These are phyloP conservation scores for Neoboletus subvelutipes DNA, from an alignment of 768 basidiomycete genomes.

Conservation along the genomic window DNA sequence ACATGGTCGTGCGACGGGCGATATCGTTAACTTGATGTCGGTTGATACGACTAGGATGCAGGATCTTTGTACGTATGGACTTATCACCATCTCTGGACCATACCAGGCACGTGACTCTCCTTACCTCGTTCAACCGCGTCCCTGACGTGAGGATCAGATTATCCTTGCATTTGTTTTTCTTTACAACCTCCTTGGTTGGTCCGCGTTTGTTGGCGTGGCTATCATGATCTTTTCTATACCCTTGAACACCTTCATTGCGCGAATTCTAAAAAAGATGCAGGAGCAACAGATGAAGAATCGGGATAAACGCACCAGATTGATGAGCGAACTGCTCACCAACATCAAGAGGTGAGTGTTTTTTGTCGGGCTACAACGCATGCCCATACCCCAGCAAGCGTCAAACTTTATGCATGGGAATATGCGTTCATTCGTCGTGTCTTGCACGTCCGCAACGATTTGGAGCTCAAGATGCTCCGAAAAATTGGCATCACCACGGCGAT, in stretches of 20 bases:
- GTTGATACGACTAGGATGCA: slow-evolving; percentile 80
- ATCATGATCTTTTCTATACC: slow-evolving; percentile 86
- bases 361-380: background rate
- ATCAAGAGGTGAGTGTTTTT: slow-evolving; percentile 64
- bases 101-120: slow-evolving; percentile 56
- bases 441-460: too few species aligned
- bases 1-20: slow-evolving; percentile 76
- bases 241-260: slow-evolving; percentile 70
- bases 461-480: too few species aligned
- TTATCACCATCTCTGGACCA: too few species aligned
- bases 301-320: slow-evolving; percentile 77
- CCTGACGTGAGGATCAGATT: slow-evolving; percentile 47
- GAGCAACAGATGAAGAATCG: slow-evolving; percentile 92
- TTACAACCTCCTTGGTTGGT: slow-evolving; percentile 88
- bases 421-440: too few species aligned
- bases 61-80: slow-evolving; percentile 77
- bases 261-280: slow-evolving; percentile 72
- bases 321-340: slow-evolving; percentile 90
- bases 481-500: slow-evolving; percentile 69
- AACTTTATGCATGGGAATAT: too few species aligned
- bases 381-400: slow-evolving; percentile 57
- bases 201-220: slow-evolving; percentile 84
- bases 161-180: slow-evolving; percentile 86
- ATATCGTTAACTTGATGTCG: slow-evolving; percentile 93
- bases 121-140: too few species aligned